Evolutionary conservation across 2,329 filamentous ascomycete species (phyloP).

Genomic region (Xylariaceae sp.): DNA sequence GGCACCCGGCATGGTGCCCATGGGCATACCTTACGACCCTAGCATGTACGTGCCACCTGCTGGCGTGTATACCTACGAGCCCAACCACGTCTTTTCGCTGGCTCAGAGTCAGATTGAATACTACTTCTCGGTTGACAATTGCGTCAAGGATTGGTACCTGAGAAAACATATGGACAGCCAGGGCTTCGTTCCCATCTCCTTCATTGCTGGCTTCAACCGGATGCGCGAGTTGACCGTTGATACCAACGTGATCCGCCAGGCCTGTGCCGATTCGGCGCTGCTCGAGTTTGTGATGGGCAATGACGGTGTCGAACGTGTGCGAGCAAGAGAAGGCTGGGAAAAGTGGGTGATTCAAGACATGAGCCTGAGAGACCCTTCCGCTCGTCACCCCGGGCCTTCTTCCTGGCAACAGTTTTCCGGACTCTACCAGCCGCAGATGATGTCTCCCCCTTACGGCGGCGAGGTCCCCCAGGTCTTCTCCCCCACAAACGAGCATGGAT

Average conservation of each 20-base stretch:
- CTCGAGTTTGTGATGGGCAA: constrained; percentile 72
- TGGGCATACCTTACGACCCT: constrained; percentile 52
- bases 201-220: constrained; percentile 83
- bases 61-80: constrained; percentile 41
- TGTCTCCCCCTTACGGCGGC: constrained; percentile 23
- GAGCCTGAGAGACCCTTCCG: constrained; percentile 65
- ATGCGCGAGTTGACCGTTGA: constrained; percentile 70
- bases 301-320: constrained; percentile 73
- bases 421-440: constrained; percentile 18
- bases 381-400: constrained; percentile 64
- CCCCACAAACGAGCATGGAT: constrained; percentile 28
- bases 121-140: constrained; percentile 94
- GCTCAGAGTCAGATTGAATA: constrained; percentile 64
- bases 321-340: constrained; percentile 70
- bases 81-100: constrained; percentile 38
- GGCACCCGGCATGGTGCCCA: constrained; percentile 34
- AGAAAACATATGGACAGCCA: constrained; percentile 91
- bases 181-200: constrained; percentile 75
- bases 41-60: constrained; percentile 49
- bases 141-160: constrained; percentile 87
- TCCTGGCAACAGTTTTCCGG: constrained; percentile 28
- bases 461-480: constrained; percentile 27
- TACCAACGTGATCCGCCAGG: constrained; percentile 65
- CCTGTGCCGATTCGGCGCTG: constrained; percentile 64
- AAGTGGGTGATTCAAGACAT: constrained; percentile 66